Conservation (phyloP, 805 yeast genomes). For the Lachancea nothofagi region DNA sequence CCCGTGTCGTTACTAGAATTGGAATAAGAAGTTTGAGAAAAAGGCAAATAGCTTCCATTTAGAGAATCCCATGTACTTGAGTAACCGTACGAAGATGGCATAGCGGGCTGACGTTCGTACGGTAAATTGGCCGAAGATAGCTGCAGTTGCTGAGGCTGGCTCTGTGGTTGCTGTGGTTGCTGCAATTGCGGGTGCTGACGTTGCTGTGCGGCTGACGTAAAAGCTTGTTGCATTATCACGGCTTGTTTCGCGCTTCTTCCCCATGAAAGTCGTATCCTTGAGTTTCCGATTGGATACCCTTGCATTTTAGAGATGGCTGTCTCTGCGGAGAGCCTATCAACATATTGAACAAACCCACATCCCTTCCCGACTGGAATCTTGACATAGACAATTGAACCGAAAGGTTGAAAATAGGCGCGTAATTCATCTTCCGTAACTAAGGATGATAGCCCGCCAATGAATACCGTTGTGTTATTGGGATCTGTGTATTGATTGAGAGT, state of each 20-base stretch:
- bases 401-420: conserved; percentile 52
- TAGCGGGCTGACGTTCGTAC: conserved; percentile 18
- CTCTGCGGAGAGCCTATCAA: conserved; percentile 76
- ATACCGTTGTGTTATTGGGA: conserved; percentile 73
- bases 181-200: conserved; percentile 22
- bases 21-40: conserved; percentile 4
- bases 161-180: conserved; percentile 6
- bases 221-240: conserved; percentile 17
- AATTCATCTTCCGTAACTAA: conserved; percentile 57
- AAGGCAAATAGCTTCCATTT: conserved; percentile 9
- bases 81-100: conserved; percentile 11
- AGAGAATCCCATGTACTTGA: conserved; percentile 12
- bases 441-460: conserved; percentile 59
- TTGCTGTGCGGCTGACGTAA: conserved; percentile 24
- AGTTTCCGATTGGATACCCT: conserved; percentile 81
- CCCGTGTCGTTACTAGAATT: conserved; percentile 1
- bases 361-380: conserved; percentile 69
- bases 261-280: conserved; percentile 81
- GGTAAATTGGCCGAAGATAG: conserved; percentile 11
- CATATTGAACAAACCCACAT: conserved; percentile 85
- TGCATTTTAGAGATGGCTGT: conserved; percentile 82
- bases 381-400: conserved; percentile 71
- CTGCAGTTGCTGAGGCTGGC: conserved; percentile 9
- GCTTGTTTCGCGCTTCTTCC: conserved; percentile 51
- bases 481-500: conserved; percentile 64